phyloP scores from a whole-genome alignment of 306 rosid species.

The Vigna mungo region DNA sequence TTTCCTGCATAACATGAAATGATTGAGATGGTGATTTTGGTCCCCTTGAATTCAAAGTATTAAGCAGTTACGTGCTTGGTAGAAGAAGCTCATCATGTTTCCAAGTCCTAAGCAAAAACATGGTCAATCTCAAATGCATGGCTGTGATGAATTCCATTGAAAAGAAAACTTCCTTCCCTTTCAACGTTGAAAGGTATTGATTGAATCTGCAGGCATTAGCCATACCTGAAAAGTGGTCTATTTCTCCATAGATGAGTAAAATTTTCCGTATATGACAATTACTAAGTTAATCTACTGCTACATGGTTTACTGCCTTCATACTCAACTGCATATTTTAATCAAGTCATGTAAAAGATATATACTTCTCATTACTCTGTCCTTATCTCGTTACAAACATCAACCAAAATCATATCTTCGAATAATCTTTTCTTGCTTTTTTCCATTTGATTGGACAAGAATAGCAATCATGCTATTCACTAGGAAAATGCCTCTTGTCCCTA shows the following conservation, averaged over 20 bases:
- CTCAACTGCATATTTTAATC: constrained; percentile 28
- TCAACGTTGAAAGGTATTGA: constrained; percentile 30
- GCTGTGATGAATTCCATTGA: background rate
- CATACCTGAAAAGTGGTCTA: background rate
- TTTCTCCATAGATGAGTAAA: background rate
- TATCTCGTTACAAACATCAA: constrained; percentile 28
- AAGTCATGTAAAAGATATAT: constrained; percentile 47
- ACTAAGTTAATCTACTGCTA: constrained; percentile 4
- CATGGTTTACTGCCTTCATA: constrained; percentile 15
- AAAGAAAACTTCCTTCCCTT: constrained; percentile 14
- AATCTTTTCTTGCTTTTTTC: constrained; percentile 45
- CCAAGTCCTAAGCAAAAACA: constrained; percentile 28
- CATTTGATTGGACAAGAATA: constrained; percentile 59
- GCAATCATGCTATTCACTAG: constrained; percentile 48
- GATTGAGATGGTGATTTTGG: constrained; percentile 37
- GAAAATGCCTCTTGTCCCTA: constrained; percentile 50
- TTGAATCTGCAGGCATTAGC: constrained; percentile 1
- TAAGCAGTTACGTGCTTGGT: constrained; percentile 20
- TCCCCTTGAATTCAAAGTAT: constrained; percentile 36
- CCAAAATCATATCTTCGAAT: constrained; percentile 38
- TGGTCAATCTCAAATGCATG: constrained; percentile 32
- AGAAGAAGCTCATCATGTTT: constrained; percentile 26
- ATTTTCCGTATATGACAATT: constrained; percentile 32
- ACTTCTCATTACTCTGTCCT: constrained; percentile 16
- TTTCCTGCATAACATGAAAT: constrained; percentile 28